phyloP scores from a whole-genome alignment of 208 protist species.

The Leishmania martiniquensis region DNA sequence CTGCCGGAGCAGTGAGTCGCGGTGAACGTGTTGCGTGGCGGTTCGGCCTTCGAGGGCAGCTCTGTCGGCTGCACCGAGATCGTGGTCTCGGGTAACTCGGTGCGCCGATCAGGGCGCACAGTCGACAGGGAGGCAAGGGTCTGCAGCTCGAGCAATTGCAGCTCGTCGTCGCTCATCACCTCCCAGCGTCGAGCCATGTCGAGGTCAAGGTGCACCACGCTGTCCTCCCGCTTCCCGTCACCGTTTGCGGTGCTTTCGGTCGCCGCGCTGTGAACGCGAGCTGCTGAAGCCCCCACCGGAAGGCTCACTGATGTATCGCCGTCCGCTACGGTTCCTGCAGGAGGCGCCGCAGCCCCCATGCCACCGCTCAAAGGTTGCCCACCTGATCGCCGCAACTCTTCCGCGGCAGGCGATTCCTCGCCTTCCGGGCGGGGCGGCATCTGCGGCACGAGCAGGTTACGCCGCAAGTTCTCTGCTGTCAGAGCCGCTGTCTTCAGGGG shows the following conservation, averaged over 20 bases:
- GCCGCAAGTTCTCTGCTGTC: conserved; percentile 33
- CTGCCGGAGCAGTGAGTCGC: conserved; percentile 27
- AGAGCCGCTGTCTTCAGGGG: conserved; percentile 10
- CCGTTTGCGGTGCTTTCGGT: not conserved
- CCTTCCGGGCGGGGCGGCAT: not conserved
- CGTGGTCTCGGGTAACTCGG: not conserved
- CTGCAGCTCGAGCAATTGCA: conserved; percentile 43
- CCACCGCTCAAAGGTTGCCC: not conserved
- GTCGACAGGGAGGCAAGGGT: conserved; percentile 54
- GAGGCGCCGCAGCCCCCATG: not conserved
- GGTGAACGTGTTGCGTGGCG: conserved; percentile 36
- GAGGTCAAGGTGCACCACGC: conserved; percentile 29
- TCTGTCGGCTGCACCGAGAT: not conserved
- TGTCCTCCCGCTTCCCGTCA: not conserved
- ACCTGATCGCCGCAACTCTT: conserved; percentile 9
- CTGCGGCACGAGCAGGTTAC: conserved; percentile 12
- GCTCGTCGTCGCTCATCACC: conserved; percentile 18
- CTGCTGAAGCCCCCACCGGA: not conserved
- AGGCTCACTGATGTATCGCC: not conserved
- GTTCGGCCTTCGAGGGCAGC: not conserved
- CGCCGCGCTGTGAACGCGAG: not conserved
- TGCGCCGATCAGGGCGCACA: conserved; percentile 15
- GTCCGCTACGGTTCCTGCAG: not conserved
- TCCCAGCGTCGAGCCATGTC: conserved; percentile 40
- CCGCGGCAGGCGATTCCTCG: not conserved